Conservation (phyloP, 140 eudicot genomes). For the Anethum foeniculum region DNA sequence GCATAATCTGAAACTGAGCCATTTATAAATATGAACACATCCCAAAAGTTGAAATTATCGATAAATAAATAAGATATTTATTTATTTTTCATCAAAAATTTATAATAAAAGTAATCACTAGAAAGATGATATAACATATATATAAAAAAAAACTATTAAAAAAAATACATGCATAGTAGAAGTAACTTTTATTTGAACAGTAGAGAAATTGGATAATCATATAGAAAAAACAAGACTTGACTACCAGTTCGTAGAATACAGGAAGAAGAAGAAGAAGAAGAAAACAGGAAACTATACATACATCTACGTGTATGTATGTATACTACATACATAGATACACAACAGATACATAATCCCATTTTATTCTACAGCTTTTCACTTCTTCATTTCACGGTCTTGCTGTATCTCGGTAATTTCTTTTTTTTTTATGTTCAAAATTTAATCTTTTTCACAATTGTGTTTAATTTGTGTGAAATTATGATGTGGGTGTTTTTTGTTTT, state of each 20-base stretch:
- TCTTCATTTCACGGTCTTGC: background rate
- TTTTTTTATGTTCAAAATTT: background rate
- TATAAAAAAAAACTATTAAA: too few relatives aligned
- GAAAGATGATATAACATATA: too few relatives aligned
- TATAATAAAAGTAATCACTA: too few relatives aligned
- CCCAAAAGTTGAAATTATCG: too few relatives aligned
- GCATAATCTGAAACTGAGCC: too few relatives aligned
- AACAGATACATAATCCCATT: background rate
- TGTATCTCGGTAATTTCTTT: background rate
- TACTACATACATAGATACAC: background rate
- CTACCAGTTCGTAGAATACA: background rate
- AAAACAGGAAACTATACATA: background rate
- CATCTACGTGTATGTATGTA: background rate
- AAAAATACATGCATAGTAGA: too few relatives aligned
- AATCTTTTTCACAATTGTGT: background rate
- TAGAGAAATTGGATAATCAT: too few relatives aligned
- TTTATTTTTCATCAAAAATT: too few relatives aligned
- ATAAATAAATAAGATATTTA: too few relatives aligned
- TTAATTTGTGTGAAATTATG: background rate
- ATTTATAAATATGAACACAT: too few relatives aligned
- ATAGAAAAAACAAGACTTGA: background rate
- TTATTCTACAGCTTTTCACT: background rate
- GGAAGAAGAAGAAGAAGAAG: background rate
- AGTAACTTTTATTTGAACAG: too few relatives aligned
- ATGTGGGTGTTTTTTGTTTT: conserved; percentile 1